phyloP scores from a whole-genome alignment of 2,329 filamentous ascomycete species.

The Cadophora malorum region DNA sequence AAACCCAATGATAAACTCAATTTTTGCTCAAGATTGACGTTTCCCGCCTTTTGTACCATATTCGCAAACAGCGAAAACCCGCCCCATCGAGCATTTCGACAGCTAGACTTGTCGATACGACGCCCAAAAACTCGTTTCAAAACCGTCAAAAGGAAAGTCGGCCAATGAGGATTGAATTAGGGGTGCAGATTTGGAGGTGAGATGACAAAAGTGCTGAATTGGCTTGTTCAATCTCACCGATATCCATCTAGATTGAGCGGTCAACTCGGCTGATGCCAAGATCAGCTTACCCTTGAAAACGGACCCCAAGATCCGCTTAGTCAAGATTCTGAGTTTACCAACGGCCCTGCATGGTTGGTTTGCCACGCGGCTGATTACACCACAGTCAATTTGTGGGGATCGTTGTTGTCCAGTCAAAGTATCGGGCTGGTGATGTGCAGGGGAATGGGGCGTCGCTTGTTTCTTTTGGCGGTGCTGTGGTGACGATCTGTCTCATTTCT shows the following conservation, averaged over 20 bases:
- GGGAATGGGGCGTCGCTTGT: neutral
- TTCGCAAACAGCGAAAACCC: neutral
- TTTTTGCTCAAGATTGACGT: neutral
- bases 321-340: slow-evolving; percentile 1
- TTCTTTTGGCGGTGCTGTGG: neutral
- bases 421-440: neutral
- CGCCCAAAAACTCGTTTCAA: neutral
- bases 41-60: slow-evolving; percentile 16
- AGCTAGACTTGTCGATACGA: neutral
- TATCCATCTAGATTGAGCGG: slow-evolving; percentile 6
- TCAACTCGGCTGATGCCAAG: slow-evolving; percentile 17
- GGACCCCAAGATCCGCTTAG: slow-evolving; percentile 15
- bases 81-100: neutral
- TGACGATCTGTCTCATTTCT: neutral
- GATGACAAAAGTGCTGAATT: slow-evolving; percentile 3
- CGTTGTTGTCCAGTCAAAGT: slow-evolving; percentile 7
- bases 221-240: slow-evolving; percentile 6
- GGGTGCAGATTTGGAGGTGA: neutral
- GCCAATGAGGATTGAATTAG: neutral
- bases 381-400: neutral
- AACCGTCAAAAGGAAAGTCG: neutral
- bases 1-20: neutral
- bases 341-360: neutral
- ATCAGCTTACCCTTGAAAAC: neutral
- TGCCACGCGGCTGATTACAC: slow-evolving; percentile 12